A percentile compares a stretch with the other conserved stretches of the same genome.
Conservation (phyloP, 2,329 filamentous ascomycete genomes). For the Talaromyces sp. region DNA sequence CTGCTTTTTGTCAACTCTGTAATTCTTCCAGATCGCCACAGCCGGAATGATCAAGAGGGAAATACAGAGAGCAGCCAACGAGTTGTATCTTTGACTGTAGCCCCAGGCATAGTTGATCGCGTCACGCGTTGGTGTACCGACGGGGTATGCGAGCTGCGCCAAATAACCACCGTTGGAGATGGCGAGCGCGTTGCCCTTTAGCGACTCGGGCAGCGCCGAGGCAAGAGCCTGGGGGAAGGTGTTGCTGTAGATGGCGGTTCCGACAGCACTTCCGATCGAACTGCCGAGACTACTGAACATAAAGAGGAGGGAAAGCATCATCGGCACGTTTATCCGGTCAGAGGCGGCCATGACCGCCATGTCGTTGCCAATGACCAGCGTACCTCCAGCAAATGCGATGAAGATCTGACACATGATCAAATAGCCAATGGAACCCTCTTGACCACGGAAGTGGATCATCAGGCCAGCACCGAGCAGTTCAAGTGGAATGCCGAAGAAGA, state of each 20-base stretch:
- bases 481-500: slow-evolving; percentile 50
- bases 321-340: slow-evolving; percentile 51
- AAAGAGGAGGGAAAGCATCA: slow-evolving; percentile 34
- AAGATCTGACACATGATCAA: slow-evolving; percentile 55
- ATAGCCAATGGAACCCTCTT: slow-evolving; percentile 45
- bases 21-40: slow-evolving; percentile 37
- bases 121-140: slow-evolving; percentile 25
- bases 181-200: slow-evolving; percentile 14
- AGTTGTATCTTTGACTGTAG: slow-evolving; percentile 31
- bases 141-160: slow-evolving; percentile 25
- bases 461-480: slow-evolving; percentile 50
- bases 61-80: slow-evolving; percentile 31
- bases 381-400: slow-evolving; percentile 51
- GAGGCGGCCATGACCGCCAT: slow-evolving; percentile 56
- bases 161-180: slow-evolving; percentile 26
- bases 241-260: slow-evolving; percentile 52
- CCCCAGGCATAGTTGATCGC: slow-evolving; percentile 37
- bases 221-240: slow-evolving; percentile 48
- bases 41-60: slow-evolving; percentile 29
- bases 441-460: slow-evolving; percentile 54
- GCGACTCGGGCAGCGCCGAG: slow-evolving; percentile 39
- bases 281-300: slow-evolving; percentile 32
- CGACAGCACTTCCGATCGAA: slow-evolving; percentile 29
- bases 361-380: slow-evolving; percentile 52
- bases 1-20: slow-evolving; percentile 35